phyloP scores from a whole-genome alignment of 345 rosid species.

The Hibiscus mutabilis region DNA sequence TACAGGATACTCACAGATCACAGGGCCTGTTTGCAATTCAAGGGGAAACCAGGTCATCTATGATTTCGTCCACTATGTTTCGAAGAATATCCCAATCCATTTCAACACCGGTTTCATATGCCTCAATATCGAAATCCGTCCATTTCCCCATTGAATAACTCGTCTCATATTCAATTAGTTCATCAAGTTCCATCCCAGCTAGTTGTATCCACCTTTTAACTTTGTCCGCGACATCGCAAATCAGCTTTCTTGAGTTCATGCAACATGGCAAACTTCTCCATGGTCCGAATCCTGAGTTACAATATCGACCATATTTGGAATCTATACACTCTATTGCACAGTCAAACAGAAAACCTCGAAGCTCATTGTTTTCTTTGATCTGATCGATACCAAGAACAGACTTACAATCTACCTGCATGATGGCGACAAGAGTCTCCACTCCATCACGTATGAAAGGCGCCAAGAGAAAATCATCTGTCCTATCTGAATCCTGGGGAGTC shows the following conservation, averaged over 20 bases:
- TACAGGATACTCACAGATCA: conserved; percentile 3
- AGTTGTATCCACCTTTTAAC: conserved; percentile 56
- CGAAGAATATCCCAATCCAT: conserved; percentile 48
- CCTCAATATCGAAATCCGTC: conserved; percentile 56
- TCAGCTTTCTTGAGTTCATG: conserved; percentile 34
- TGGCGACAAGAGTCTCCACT: conserved; percentile 42
- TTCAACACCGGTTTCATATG: conserved; percentile 48
- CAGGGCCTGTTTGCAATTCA: background rate
- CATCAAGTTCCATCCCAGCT: conserved; percentile 42
- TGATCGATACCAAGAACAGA: conserved; percentile 32
- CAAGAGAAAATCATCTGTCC: conserved; percentile 32
- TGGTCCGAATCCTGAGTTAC: conserved; percentile 34
- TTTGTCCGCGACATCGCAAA: conserved; percentile 48
- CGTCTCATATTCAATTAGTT: conserved; percentile 55
- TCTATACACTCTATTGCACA: conserved; percentile 69
- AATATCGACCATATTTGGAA: conserved; percentile 29
- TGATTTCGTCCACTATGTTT: conserved; percentile 49
- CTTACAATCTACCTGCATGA: conserved; percentile 23
- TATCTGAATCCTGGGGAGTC: conserved; percentile 12
- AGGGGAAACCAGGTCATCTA: conserved; percentile 25
- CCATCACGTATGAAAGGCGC: conserved; percentile 41
- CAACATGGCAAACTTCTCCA: conserved; percentile 35
- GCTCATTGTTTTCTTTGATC: conserved; percentile 29
- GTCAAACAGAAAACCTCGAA: conserved; percentile 54
- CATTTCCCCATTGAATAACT: conserved; percentile 58